Percentiles rank a stretch among this genome's conserved stretches.
phyloP scores from a whole-genome alignment of 352 stramenopile genomes.

The Phytophthora tubulina region DNA sequence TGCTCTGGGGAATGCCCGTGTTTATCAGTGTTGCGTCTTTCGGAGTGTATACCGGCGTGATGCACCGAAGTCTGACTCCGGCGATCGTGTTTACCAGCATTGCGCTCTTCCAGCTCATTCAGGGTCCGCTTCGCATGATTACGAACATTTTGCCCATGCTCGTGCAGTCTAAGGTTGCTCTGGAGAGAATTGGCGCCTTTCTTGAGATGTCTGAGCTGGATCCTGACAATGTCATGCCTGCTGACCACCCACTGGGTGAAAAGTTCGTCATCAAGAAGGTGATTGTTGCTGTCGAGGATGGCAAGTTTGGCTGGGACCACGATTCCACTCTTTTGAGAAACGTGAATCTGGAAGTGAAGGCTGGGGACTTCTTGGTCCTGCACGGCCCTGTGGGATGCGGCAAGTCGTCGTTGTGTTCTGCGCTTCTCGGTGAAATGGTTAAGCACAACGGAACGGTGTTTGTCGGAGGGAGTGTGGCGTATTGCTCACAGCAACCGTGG shows the following conservation, averaged over 20 bases:
- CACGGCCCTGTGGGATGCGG: constrained; percentile 92
- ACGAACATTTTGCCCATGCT: constrained; percentile 64
- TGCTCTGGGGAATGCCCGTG: constrained; percentile 60
- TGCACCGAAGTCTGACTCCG: constrained; percentile 90
- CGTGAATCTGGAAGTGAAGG: constrained; percentile 75
- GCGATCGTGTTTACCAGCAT: constrained; percentile 74
- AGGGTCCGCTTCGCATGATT: constrained; percentile 59
- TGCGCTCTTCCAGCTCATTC: constrained; percentile 84
- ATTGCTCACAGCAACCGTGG: constrained; percentile 91
- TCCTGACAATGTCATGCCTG: constrained; percentile 29
- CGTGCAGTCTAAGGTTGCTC: constrained; percentile 85
- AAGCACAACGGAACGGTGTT: constrained; percentile 52
- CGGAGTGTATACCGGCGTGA: constrained; percentile 47
- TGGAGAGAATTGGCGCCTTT: constrained; percentile 81
- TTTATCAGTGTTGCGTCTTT: constrained; percentile 63
- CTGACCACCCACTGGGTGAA: constrained; percentile 13
- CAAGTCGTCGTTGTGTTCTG: constrained; percentile 83
- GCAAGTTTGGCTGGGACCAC: constrained; percentile 52
- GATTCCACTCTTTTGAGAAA: constrained; percentile 49
- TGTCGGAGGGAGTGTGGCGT: constrained; percentile 67
- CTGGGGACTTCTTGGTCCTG: constrained; percentile 88
- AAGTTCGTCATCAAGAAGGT: constrained; percentile 39
- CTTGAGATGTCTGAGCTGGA: constrained; percentile 65
- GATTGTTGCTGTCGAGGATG: constrained; percentile 42
- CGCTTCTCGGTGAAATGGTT: constrained; percentile 90